These are phyloP conservation scores for Apiospora arundinis DNA, from an alignment of 2,329 filamentous ascomycete genomes.

Conservation along the genomic window DNA sequence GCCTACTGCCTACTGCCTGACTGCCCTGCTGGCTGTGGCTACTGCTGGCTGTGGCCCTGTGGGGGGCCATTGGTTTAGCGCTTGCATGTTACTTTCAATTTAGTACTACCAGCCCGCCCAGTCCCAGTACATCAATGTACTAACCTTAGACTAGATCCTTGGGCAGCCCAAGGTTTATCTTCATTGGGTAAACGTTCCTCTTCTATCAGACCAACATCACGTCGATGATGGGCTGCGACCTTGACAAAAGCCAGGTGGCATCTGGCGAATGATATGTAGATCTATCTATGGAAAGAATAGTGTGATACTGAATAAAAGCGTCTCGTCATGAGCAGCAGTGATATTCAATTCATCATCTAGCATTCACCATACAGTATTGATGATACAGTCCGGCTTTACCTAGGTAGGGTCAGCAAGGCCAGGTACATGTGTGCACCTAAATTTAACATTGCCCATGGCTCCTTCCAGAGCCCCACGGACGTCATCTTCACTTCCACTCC, in stretches of 20 bases:
- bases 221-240: too few species aligned
- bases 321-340: too few species aligned
- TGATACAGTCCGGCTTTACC: neutral
- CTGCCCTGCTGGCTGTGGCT: too few species aligned
- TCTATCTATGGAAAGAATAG: neutral
- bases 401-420: neutral
- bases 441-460: conserved; percentile 2
- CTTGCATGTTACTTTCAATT: neutral
- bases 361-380: too few species aligned
- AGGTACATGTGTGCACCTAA: neutral
- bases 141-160: neutral
- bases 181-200: neutral
- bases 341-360: too few species aligned
- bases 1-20: too few species aligned
- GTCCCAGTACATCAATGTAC: too few species aligned
- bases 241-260: too few species aligned
- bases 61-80: neutral
- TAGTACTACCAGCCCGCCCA: too few species aligned
- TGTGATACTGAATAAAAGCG: neutral
- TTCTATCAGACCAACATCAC: neutral
- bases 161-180: neutral
- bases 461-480: conserved; percentile 15
- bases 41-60: too few species aligned
- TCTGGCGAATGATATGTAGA: too few species aligned
- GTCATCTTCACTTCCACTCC: conserved; percentile 11